These are phyloP conservation scores for Malassezia pachydermatis DNA, from an alignment of 1,284 basidiomycete species.

Conservation along the genomic window DNA sequence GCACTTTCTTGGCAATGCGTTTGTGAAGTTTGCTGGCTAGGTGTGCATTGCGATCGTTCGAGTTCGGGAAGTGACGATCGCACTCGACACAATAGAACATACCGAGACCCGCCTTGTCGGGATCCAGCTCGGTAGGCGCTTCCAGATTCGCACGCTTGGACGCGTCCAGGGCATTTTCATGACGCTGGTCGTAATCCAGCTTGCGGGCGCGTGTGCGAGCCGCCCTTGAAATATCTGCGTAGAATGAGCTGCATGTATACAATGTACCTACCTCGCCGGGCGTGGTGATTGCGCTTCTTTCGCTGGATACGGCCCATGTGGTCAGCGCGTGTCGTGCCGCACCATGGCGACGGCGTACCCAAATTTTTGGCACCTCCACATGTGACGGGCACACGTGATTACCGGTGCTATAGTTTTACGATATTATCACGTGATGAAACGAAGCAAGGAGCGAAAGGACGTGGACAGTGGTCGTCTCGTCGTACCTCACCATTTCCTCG, in stretches of 20 bases:
- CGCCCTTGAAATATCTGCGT: slow-evolving; percentile 38
- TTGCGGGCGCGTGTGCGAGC: slow-evolving; percentile 44
- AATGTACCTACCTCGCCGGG: slow-evolving; percentile 27
- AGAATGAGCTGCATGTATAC: neutral
- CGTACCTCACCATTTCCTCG: slow-evolving; percentile 16
- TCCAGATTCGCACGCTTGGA: slow-evolving; percentile 30
- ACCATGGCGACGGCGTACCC: neutral
- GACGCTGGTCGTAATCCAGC: slow-evolving; percentile 44
- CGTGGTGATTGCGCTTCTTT: slow-evolving; percentile 45
- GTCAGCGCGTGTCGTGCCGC: neutral
- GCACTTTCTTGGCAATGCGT: slow-evolving; percentile 37
- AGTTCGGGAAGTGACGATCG: slow-evolving; percentile 42
- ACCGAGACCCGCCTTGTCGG: slow-evolving; percentile 46
- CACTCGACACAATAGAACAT: slow-evolving; percentile 47
- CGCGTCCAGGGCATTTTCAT: slow-evolving; percentile 34
- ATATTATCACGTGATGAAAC: slow-evolving; percentile 8
- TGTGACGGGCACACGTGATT: slow-evolving; percentile 7
- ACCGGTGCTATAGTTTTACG: slow-evolving; percentile 6
- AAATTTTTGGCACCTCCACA: neutral
- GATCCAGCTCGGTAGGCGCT: slow-evolving; percentile 38
- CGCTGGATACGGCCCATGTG: slow-evolving; percentile 40
- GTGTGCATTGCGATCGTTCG: slow-evolving; percentile 39
- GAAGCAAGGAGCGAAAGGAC: slow-evolving; percentile 1
- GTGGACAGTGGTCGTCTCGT: neutral
- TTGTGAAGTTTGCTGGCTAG: slow-evolving; percentile 43